A percentile compares a stretch with the other conserved stretches of the same genome.
Conservation (phyloP, 1,284 basidiomycete genomes). For the Taiwanofungus camphoratus region DNA sequence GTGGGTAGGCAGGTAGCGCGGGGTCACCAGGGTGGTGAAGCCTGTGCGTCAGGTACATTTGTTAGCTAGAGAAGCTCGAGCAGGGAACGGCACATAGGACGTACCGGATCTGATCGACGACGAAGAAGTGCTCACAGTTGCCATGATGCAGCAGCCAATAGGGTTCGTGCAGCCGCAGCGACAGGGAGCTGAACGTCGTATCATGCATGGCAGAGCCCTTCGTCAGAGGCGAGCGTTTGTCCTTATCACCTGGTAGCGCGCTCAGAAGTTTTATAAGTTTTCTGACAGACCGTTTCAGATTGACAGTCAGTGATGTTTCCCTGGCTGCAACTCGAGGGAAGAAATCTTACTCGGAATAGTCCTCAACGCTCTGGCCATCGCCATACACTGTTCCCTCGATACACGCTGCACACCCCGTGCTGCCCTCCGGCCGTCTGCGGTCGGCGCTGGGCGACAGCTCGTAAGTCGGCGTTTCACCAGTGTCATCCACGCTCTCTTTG, state of each 20-base stretch:
- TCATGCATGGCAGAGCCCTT: conserved; percentile 44
- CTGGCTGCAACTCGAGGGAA: too few relatives aligned
- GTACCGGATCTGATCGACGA: conserved; percentile 69
- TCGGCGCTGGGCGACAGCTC: conserved; percentile 15
- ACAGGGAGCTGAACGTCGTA: conserved; percentile 46
- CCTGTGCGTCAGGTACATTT: conserved; percentile 31
- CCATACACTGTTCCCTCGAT: conserved; percentile 58
- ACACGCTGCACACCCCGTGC: conserved; percentile 43
- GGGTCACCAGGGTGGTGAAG: conserved; percentile 53
- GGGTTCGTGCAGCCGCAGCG: conserved; percentile 60
- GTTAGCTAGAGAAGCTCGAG: not conserved
- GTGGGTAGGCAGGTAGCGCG: conserved; percentile 47
- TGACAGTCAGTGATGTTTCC: too few relatives aligned
- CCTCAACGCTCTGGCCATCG: conserved; percentile 38
- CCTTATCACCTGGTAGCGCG: conserved; percentile 31
- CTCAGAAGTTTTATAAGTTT: conserved; percentile 43
- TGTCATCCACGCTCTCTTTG: conserved; percentile 30
- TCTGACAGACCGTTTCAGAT: conserved; percentile 29
- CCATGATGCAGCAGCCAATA: conserved; percentile 80
- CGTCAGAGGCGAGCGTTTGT: conserved; percentile 27
- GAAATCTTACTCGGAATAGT: conserved; percentile 65
- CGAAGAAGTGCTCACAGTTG: conserved; percentile 74
- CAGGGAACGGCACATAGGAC: conserved; percentile 1
- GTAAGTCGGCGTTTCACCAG: conserved; percentile 34
- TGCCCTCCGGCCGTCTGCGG: conserved; percentile 15